Base-by-base conservation (phyloP, 2,329 filamentous ascomycete species). In the Botrytis fabae region DNA sequence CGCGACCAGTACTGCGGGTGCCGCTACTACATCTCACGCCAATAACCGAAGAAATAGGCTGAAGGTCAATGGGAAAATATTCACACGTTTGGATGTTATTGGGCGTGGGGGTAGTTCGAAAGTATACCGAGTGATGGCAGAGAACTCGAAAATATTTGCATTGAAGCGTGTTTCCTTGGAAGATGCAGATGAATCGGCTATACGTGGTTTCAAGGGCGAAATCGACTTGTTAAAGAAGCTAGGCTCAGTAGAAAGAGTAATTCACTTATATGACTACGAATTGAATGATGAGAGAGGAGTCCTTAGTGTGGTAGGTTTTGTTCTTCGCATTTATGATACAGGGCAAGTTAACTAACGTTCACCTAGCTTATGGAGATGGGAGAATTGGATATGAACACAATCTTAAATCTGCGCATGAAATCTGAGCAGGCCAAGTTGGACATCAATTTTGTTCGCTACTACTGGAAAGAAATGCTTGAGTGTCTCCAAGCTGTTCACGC, bases 391-490 rank as follows among this genome's bases (percentile, higher is more conserved):
- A 88, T 99, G 79, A 93, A 97, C 80, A 93, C 92, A 72, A 90
- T 98, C 71, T 87, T 99, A 76, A 91, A 90, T 51, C 88, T 91
- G 76, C 90, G 91, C 16, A 85, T 93, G 78, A 93, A 91, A 79
- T 88, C 86, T 0, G 91, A 94, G 74, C 89, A 92, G 71, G 89
- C 93, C 57, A 89, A 87, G 74, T 92, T 99, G 74, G 96, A 99
- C 80, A 88, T 93, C 2, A 93, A 92, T 70, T 98, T 98, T 81
- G 94, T 96, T 20, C 92, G 96, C n/a, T 97, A 93, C 83, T 97
- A 97, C 85, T 99, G 96, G 96, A 96, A 97, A 82, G 96, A 99
- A 83, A 99, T 99, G 96, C 90, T 99, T 28, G 94, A 97, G 82
- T 98, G 96, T 81, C 90, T 99, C 9, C 89, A 93, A 77, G 90